These are phyloP conservation scores for Brassica nigra DNA, from an alignment of 345 rosid species.

Conservation along the genomic window DNA sequence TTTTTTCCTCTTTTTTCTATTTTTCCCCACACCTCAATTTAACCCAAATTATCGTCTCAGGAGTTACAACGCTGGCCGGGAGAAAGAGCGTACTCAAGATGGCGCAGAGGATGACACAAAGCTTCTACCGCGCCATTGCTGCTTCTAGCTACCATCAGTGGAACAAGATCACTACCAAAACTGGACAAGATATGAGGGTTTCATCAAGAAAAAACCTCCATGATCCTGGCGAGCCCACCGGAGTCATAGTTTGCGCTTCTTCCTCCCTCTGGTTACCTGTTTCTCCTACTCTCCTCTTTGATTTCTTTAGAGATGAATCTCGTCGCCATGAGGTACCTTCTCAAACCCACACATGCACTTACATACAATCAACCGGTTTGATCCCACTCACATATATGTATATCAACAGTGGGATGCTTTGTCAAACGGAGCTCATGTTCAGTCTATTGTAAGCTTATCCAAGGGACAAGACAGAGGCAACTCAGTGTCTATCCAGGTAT, in stretches of 20 bases:
- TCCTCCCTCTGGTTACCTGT: slow-evolving; percentile 88
- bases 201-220: slow-evolving; percentile 91
- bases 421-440: slow-evolving; percentile 66
- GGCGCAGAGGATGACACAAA: slow-evolving; percentile 89
- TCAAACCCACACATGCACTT: not conserved
- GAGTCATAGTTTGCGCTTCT: slow-evolving; percentile 87
- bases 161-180: slow-evolving; percentile 81
- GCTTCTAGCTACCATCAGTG: slow-evolving; percentile 96
- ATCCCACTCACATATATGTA: slow-evolving; percentile 4
- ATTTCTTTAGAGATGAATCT: slow-evolving; percentile 87
- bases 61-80: slow-evolving; percentile 90
- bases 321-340: slow-evolving; percentile 72
- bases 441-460: slow-evolving; percentile 73
- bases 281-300: slow-evolving; percentile 65
- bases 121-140: slow-evolving; percentile 78
- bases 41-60: slow-evolving; percentile 36
- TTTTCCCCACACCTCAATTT: not conserved
- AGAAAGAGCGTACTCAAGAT: slow-evolving; percentile 90
- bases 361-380: not conserved
- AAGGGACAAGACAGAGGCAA: slow-evolving; percentile 97
- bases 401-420: slow-evolving; percentile 84
- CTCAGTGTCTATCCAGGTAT: slow-evolving; percentile 78
- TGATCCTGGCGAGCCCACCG: slow-evolving; percentile 90
- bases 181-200: slow-evolving; percentile 89
- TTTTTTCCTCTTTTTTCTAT: not conserved